Evolutionary conservation across 139 green algal species (phyloP).

Genomic region (Coelastrella sp.): DNA sequence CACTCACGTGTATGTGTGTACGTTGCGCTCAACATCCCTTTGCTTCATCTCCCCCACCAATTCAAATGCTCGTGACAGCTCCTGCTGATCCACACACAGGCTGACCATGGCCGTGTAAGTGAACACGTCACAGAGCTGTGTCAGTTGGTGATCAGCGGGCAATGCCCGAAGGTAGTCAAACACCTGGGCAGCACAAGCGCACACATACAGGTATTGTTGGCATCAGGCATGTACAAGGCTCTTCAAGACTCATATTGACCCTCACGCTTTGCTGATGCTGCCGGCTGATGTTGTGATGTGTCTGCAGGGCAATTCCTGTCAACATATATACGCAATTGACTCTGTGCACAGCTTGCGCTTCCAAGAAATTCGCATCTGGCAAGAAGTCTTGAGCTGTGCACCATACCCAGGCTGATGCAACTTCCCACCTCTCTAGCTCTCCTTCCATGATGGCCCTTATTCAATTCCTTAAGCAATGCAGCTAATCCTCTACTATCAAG

Average conservation of each 20-base stretch:
- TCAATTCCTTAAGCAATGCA: slow-evolving; percentile 51
- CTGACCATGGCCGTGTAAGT: slow-evolving; percentile 85
- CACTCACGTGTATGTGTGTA: slow-evolving; percentile 85
- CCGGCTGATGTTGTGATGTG: too few relatives aligned
- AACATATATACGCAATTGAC: too few relatives aligned
- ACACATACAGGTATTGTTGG: background rate
- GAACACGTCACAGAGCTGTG: slow-evolving; percentile 74
- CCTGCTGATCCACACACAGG: slow-evolving; percentile 74
- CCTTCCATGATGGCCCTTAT: background rate
- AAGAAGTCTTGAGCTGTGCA: too few relatives aligned
- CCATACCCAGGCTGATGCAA: background rate
- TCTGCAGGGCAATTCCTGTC: too few relatives aligned
- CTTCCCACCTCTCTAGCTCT: slow-evolving; percentile 32
- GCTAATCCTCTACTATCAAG: slow-evolving; percentile 49
- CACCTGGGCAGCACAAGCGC: slow-evolving; percentile 57
- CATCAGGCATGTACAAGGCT: too few relatives aligned
- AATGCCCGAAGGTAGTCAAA: slow-evolving; percentile 80
- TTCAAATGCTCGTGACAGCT: slow-evolving; percentile 69
- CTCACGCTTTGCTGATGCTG: too few relatives aligned
- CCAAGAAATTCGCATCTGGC: background rate
- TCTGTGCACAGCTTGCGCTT: background rate
- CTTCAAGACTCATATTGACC: too few relatives aligned
- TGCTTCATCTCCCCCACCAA: slow-evolving; percentile 78
- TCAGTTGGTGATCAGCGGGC: slow-evolving; percentile 55
- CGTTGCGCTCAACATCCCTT: slow-evolving; percentile 78